These are phyloP conservation scores for Saturnispora sekii DNA, from an alignment of 805 yeast species.

Conservation along the genomic window DNA sequence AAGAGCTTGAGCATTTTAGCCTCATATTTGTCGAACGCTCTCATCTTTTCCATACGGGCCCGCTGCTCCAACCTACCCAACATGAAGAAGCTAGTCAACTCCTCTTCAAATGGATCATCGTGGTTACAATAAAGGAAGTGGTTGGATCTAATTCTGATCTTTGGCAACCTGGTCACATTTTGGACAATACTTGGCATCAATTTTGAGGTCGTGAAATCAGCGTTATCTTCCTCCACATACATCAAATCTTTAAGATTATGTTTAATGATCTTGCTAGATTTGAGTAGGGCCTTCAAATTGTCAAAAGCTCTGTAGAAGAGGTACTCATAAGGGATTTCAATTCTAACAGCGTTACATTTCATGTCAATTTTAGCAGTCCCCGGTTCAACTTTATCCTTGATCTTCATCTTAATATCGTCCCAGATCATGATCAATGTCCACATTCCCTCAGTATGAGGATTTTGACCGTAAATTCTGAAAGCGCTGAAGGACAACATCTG, in stretches of 20 bases:
- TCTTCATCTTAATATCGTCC: slow-evolving; percentile 13
- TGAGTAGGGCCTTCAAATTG: slow-evolving; percentile 62
- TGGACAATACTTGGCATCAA: slow-evolving; percentile 27
- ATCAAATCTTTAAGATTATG: slow-evolving; percentile 20
- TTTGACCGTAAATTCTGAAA: slow-evolving; percentile 22
- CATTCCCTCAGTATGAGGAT: slow-evolving; percentile 18
- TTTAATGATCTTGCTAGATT: slow-evolving; percentile 52
- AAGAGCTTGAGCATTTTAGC: slow-evolving; percentile 15
- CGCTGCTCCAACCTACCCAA: slow-evolving; percentile 61
- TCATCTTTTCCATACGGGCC: slow-evolving; percentile 41
- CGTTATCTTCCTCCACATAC: slow-evolving; percentile 15
- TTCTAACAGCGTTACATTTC: slow-evolving; percentile 20
- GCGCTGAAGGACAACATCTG: slow-evolving; percentile 16
- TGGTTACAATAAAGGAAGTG: slow-evolving; percentile 59
- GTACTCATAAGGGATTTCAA: slow-evolving; percentile 61
- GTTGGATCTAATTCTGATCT: slow-evolving; percentile 43
- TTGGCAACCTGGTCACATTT: slow-evolving; percentile 43
- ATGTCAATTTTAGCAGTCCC: slow-evolving; percentile 12
- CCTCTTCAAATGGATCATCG: slow-evolving; percentile 84
- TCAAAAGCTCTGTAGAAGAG: slow-evolving; percentile 72
- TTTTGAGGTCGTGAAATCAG: slow-evolving; percentile 25
- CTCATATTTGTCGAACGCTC: slow-evolving; percentile 18
- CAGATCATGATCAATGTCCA: slow-evolving; percentile 23
- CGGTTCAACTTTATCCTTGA: slow-evolving; percentile 3
- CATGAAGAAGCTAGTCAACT: slow-evolving; percentile 53